These are phyloP conservation scores for Alopecurus myosuroides DNA, from an alignment of 176 grass and related monocot species.

Conservation along the genomic window DNA sequence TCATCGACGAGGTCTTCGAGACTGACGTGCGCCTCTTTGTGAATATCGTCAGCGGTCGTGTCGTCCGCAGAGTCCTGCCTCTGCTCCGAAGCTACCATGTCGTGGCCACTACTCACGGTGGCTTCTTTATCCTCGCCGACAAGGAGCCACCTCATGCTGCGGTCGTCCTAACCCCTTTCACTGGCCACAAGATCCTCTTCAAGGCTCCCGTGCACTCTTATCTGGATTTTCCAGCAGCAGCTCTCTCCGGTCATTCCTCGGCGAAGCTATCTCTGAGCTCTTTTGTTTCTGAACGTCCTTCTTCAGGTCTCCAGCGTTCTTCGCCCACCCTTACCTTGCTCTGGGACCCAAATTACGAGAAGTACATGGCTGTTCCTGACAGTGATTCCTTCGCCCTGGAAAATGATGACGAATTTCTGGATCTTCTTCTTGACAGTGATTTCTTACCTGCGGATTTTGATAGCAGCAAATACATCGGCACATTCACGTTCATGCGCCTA, in stretches of 20 bases:
- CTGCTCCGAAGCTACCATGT: neutral
- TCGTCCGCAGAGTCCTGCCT: neutral
- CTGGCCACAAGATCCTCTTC: neutral
- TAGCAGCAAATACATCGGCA: too few relatives aligned
- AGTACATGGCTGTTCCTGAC: too few relatives aligned
- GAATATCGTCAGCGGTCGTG: neutral
- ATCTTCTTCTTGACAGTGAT: too few relatives aligned
- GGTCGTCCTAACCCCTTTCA: neutral
- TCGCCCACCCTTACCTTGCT: too few relatives aligned
- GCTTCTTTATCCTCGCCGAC: neutral
- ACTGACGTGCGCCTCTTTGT: neutral
- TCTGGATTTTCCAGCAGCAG: neutral
- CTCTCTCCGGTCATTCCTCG: neutral
- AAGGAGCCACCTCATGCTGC: neutral
- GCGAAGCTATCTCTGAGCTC: too few relatives aligned
- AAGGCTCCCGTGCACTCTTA: neutral
- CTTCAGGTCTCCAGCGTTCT: too few relatives aligned
- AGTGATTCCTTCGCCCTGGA: too few relatives aligned
- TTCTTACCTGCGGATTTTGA: too few relatives aligned
- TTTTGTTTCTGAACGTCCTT: too few relatives aligned
- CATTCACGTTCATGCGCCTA: too few relatives aligned
- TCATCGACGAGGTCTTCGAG: neutral
- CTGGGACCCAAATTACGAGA: too few relatives aligned
- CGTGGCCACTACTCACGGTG: neutral
- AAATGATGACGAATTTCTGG: too few relatives aligned